Percentiles rank a stretch among this genome's conserved stretches.
These are phyloP conservation scores for Hyparrhenia diplandra DNA, from an alignment of 176 grass and related monocot genomes.

Conservation along the genomic window DNA sequence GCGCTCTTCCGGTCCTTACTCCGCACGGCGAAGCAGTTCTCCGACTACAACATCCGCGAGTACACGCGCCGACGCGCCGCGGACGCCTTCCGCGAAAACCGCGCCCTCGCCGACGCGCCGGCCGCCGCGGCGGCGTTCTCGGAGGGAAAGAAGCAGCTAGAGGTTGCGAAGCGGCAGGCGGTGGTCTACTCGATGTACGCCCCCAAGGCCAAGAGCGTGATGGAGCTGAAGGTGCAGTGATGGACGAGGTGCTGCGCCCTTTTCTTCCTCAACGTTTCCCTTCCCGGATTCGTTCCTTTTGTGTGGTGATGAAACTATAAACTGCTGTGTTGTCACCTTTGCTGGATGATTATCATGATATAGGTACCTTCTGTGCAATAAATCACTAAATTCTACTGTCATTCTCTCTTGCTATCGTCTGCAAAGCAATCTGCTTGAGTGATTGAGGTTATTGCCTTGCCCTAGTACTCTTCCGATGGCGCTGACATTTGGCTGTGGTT, in stretches of 20 bases:
- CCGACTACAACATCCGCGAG: conserved; percentile 91
- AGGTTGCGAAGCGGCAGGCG: conserved; percentile 68
- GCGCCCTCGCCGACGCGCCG: conserved; percentile 40
- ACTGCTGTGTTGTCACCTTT: background rate
- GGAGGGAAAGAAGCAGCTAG: conserved; percentile 64
- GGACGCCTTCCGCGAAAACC: conserved; percentile 72
- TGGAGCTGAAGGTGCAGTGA: conserved; percentile 63
- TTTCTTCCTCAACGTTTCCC: background rate
- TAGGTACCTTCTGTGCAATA: conserved; percentile 28
- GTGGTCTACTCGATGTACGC: conserved; percentile 80
- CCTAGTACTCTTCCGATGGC: background rate
- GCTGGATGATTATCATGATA: conserved; percentile 9
- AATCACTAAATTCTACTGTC: background rate
- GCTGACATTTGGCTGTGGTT: background rate
- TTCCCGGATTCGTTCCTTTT: background rate
- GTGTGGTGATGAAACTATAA: background rate
- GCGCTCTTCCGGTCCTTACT: conserved; percentile 65
- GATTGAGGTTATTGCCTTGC: background rate
- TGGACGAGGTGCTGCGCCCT: conserved; percentile 9
- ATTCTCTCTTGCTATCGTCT: background rate
- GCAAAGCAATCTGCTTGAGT: background rate
- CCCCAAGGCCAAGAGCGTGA: conserved; percentile 72
- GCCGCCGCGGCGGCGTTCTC: conserved; percentile 45
- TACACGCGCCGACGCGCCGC: conserved; percentile 53
- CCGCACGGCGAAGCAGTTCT: conserved; percentile 60